Evolutionary conservation across 2,329 filamentous ascomycete species (phyloP).

Genomic region (Sporothrix pallida): DNA sequence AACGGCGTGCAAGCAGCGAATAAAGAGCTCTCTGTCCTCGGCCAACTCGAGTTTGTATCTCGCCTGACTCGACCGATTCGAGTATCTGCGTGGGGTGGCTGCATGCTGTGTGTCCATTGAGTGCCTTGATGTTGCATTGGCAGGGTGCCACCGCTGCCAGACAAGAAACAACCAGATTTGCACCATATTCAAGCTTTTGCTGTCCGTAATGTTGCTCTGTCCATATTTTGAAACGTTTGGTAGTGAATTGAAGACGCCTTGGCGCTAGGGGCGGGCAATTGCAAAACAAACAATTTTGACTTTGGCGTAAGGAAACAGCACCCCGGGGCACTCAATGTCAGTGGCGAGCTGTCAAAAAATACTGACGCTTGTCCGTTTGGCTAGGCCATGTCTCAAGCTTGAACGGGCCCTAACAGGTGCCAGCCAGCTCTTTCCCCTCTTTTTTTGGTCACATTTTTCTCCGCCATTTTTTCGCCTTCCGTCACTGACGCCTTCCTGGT

Average conservation of each 20-base stretch:
- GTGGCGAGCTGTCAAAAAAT: too few relatives aligned
- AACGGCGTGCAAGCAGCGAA: not conserved
- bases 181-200: not conserved
- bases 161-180: not conserved
- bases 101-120: slow-evolving; percentile 13
- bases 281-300: not conserved
- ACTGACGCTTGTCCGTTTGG: not conserved
- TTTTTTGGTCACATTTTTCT: slow-evolving; percentile 10
- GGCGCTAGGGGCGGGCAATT: not conserved
- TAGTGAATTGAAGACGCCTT: not conserved
- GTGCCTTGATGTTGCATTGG: slow-evolving; percentile 1
- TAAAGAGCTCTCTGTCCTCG: not conserved
- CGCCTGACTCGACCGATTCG: slow-evolving; percentile 2
- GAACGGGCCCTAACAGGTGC: not conserved
- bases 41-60: not conserved
- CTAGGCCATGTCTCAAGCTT: not conserved
- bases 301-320: not conserved
- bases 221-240: not conserved
- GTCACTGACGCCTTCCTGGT: not conserved
- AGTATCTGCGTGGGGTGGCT: not conserved
- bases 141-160: not conserved
- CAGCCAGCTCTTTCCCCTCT: not conserved
- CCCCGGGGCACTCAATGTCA: too few relatives aligned
- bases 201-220: not conserved
- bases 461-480: not conserved